These are phyloP conservation scores for Licmophora abbreviata DNA, from an alignment of 108 stramenopile species.

Conservation along the genomic window DNA sequence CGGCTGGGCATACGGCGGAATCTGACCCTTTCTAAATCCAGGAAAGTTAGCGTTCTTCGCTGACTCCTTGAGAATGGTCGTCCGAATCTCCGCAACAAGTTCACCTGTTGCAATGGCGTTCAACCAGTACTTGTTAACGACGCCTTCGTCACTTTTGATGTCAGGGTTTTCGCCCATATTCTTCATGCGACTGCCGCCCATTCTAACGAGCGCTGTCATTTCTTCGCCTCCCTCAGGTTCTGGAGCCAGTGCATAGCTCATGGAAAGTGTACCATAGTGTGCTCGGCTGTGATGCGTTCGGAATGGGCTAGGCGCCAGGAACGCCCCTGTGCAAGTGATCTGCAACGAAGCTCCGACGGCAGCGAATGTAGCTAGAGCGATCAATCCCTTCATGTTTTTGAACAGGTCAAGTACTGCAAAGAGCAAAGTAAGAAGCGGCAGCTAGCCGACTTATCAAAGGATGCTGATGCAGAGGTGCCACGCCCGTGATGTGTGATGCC, in stretches of 20 bases:
- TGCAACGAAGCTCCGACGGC: too few species aligned
- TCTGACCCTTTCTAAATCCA: constrained; percentile 78
- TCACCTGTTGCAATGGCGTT: constrained; percentile 41
- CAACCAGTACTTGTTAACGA: constrained; percentile 70
- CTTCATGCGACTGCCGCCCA: constrained; percentile 59
- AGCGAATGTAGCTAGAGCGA: too few species aligned
- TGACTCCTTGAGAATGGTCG: constrained; percentile 66
- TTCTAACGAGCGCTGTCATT: constrained; percentile 30
- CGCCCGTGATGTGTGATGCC: constrained; percentile 2
- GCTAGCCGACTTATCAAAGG: too few species aligned
- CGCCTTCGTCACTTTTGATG: constrained; percentile 29
- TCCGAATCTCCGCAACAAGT: constrained; percentile 49
- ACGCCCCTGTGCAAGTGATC: too few species aligned
- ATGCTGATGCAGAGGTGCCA: constrained; percentile 1
- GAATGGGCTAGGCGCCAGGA: not conserved
- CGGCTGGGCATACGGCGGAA: constrained; percentile 79
- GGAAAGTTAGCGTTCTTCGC: constrained; percentile 79
- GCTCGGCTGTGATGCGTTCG: not conserved
- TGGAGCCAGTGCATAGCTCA: constrained; percentile 38
- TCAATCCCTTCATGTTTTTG: too few species aligned
- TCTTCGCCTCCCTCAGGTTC: constrained; percentile 82
- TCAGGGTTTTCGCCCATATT: constrained; percentile 45
- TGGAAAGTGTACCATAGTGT: not conserved
- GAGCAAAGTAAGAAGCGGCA: too few species aligned
- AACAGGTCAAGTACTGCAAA: too few species aligned